These are phyloP conservation scores for Earliella scabrosa DNA, from an alignment of 1,284 basidiomycete genomes.

Conservation along the genomic window DNA sequence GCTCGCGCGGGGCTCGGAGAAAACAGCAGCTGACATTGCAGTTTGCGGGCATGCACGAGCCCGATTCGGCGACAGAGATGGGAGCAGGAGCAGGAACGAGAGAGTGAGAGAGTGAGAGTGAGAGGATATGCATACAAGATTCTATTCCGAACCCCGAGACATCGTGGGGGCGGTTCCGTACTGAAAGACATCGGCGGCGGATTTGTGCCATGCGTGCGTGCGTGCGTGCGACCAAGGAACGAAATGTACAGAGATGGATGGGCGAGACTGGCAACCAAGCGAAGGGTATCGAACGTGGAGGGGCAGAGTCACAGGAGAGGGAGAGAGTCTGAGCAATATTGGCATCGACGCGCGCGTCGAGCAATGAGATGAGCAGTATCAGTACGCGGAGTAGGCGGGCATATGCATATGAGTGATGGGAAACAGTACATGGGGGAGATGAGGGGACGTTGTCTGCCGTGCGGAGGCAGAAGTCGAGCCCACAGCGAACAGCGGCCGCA, in stretches of 20 bases:
- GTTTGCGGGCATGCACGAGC: neutral
- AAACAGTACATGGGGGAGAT: constrained; percentile 11
- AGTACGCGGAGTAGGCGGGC: neutral
- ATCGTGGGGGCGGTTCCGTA: constrained; percentile 5
- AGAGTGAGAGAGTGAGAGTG: neutral
- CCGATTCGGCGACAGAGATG: neutral
- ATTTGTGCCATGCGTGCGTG: constrained; percentile 1
- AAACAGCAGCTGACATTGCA: neutral
- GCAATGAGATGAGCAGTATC: neutral
- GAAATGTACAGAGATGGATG: constrained; percentile 23
- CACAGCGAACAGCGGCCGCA: neutral
- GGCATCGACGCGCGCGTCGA: neutral
- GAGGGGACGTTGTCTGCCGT: constrained; percentile 2
- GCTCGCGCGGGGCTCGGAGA: constrained; percentile 4
- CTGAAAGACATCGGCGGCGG: constrained; percentile 14
- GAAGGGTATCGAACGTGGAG: constrained; percentile 15
- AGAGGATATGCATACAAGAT: constrained; percentile 18
- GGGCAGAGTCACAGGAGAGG: neutral
- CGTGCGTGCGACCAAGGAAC: constrained; percentile 11
- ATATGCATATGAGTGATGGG: constrained; percentile 11
- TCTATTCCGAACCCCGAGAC: constrained; percentile 21
- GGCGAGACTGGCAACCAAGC: constrained; percentile 12
- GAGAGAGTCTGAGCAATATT: neutral
- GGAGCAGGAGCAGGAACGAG: neutral
- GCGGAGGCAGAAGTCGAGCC: neutral